Evolutionary conservation across 768 basidiomycete species (phyloP).

Genomic region (Leccinum rimulosum): DNA sequence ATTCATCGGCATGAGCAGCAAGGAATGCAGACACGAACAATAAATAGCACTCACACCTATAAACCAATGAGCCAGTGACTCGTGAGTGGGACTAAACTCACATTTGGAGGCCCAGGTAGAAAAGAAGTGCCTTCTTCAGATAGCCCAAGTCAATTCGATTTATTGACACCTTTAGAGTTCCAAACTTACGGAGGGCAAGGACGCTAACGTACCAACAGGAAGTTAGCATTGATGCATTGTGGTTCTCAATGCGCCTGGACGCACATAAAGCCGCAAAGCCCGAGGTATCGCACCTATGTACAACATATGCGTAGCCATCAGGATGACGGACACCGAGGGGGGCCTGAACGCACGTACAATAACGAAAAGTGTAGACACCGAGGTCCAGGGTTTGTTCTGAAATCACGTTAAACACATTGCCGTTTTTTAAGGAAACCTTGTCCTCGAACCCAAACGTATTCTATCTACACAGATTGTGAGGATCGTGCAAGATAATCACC

Average conservation of each 20-base stretch:
- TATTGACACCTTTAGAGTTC: not conserved
- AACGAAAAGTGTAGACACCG: slow-evolving; percentile 10
- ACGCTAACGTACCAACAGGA: not conserved
- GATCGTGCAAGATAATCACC: not conserved
- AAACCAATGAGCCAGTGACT: not conserved
- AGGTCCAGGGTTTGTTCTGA: slow-evolving; percentile 8
- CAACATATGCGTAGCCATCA: not conserved
- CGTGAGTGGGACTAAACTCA: not conserved
- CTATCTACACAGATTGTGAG: not conserved
- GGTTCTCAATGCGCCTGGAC: not conserved
- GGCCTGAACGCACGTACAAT: slow-evolving; percentile 10
- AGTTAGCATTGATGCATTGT: not conserved
- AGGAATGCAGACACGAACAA: not conserved
- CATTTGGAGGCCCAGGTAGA: slow-evolving; percentile 7
- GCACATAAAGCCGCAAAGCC: not conserved
- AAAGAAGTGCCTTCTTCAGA: slow-evolving; percentile 9
- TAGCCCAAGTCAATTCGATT: not conserved
- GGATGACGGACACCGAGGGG: not conserved
- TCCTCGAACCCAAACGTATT: slow-evolving; percentile 15
- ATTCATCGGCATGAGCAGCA: not conserved
- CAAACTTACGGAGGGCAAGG: not conserved
- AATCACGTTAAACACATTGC: not conserved
- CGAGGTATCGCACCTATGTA: not conserved
- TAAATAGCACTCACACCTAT: slow-evolving; percentile 13
- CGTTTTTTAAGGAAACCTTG: not conserved